These are phyloP conservation scores for Suillus paluster DNA, from an alignment of 768 basidiomycete genomes.

Conservation along the genomic window DNA sequence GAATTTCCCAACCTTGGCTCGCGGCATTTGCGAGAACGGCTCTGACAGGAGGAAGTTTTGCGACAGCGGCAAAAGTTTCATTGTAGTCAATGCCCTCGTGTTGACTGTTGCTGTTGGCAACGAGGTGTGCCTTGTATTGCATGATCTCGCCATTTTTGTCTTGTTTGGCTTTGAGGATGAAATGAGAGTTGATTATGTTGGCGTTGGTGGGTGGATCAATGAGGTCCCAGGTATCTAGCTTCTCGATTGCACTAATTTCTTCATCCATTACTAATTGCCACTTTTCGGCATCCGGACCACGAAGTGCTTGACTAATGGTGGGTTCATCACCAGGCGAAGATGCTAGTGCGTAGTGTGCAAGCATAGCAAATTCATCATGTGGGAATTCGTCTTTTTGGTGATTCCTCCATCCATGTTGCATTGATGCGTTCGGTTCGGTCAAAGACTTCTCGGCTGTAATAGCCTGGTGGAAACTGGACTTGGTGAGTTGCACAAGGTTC, in stretches of 20 bases:
- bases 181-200: slow-evolving; percentile 9
- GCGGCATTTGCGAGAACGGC: slow-evolving; percentile 10
- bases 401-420: neutral
- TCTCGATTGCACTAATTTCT: slow-evolving; percentile 7
- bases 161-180: slow-evolving; percentile 10
- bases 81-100: slow-evolving; percentile 37
- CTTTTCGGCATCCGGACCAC: neutral
- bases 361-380: neutral
- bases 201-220: neutral
- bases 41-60: slow-evolving; percentile 11
- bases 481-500: neutral
- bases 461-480: neutral
- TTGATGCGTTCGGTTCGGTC: slow-evolving; percentile 1
- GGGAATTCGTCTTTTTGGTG: neutral
- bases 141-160: slow-evolving; percentile 6
- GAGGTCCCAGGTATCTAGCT: slow-evolving; percentile 6
- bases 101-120: slow-evolving; percentile 42
- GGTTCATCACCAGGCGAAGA: slow-evolving; percentile 6
- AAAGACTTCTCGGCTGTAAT: neutral
- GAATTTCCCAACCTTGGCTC: slow-evolving; percentile 18
- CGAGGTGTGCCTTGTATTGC: slow-evolving; percentile 35
- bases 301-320: slow-evolving; percentile 2
- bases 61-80: slow-evolving; percentile 37
- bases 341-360: no score
- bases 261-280: slow-evolving; percentile 10